phyloP scores from a whole-genome alignment of 371 early-diverging fungal species.

The Mortierella sp. region DNA sequence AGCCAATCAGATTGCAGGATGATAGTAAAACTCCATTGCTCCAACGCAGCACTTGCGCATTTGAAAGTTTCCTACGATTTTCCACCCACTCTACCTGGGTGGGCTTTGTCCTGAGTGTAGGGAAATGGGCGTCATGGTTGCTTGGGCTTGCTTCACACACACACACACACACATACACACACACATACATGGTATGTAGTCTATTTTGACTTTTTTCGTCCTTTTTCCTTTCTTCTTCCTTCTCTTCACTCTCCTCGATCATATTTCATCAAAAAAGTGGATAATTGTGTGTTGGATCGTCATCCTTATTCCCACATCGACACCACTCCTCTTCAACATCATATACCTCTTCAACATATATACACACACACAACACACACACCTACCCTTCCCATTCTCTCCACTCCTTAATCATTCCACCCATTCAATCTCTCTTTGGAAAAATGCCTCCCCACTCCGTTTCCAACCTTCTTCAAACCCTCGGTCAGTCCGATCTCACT shows the following conservation, averaged over 20 bases:
- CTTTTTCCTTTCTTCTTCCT: background rate
- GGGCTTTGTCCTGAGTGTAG: too few species aligned
- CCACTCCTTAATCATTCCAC: background rate
- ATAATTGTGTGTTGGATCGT: background rate
- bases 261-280: background rate
- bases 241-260: background rate
- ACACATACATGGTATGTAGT: background rate
- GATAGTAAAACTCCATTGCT: slow-evolving; percentile 14
- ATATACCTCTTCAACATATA: background rate
- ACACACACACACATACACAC: background rate
- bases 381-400: background rate
- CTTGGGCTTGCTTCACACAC: background rate
- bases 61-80: background rate
- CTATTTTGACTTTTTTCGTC: slow-evolving; percentile 4
- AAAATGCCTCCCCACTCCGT: slow-evolving; percentile 52
- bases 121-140: too few species aligned
- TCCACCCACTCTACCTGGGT: too few species aligned
- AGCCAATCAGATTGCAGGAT: background rate
- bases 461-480: slow-evolving; percentile 30
- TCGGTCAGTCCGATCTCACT: slow-evolving; percentile 30
- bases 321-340: background rate
- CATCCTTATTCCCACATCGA: background rate
- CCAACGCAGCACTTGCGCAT: slow-evolving; percentile 15
- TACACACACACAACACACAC: background rate
- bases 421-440: background rate